Base-by-base conservation (phyloP, 1,284 basidiomycete genomes). In the Austropuccinia psidii region DNA sequence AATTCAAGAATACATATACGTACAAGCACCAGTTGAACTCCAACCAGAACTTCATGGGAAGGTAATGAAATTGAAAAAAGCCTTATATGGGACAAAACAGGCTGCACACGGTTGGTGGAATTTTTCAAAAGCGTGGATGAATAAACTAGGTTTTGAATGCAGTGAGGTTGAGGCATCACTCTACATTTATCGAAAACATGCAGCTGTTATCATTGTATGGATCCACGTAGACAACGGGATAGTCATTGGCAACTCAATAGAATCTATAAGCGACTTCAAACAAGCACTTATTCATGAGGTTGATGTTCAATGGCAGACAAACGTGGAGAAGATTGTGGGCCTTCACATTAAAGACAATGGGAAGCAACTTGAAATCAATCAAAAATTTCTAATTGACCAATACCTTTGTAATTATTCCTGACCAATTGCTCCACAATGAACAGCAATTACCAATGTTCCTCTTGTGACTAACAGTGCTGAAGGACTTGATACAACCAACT, bases 181-280 rank as follows among this genome's bases (percentile, higher is more conserved):
- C 0, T 52, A 66, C 24, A n/a, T 66, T 0, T 39, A 45, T 4
- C 11, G 35, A 5, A 3, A 17, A 2, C n/a, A 27, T 4, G 33
- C 27, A 8, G n/a, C 7, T 1, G 39, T 3, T 7, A 24, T 52
- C 24, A 52, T 54, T 4, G 29, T 54, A 11, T 66, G 64, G 64
- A 54, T 68, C 39, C 65, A 68, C 24, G 33, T 66, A 15, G 66
- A 68, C 19, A 39, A 68, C 21, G 27, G 66, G 19, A 24, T 68
- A 5, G 52, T 68, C 2, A 27, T 19, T 4, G 39, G 50, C 19
- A 47, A 54, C 13, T 21, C 19, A 6, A 31, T 4, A 1, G 2
- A 21, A 9, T 41, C 41, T 7, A 1, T 69, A 1, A 13, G 4
- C 2, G 17, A 45, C 15, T 17, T 67, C 1, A 7, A n/a, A 19